Conservation (phyloP, 106 monocot species). For the Dendrobium officinale region DNA sequence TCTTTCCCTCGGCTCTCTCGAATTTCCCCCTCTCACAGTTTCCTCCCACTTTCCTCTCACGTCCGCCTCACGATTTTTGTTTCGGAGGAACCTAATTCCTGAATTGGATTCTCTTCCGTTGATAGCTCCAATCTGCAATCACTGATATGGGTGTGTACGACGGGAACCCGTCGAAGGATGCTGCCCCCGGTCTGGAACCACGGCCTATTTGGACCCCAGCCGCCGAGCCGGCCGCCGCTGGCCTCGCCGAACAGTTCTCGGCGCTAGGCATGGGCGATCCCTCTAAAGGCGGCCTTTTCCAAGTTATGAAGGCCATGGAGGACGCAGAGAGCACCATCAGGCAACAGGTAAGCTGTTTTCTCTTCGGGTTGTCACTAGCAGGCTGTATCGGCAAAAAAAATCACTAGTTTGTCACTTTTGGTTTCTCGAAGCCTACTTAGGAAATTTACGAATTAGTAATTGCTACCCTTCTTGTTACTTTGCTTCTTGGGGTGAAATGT, state of each 20-base stretch:
- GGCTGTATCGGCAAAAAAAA: background rate
- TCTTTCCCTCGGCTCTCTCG: too few relatives aligned
- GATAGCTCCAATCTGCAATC: background rate
- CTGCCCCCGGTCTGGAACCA: constrained; percentile 9
- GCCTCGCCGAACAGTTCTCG: constrained; percentile 29
- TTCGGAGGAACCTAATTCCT: background rate
- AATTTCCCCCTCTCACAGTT: too few relatives aligned
- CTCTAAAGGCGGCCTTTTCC: constrained; percentile 33
- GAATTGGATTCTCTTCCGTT: background rate
- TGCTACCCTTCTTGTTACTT: background rate
- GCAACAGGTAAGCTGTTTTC: constrained; percentile 43
- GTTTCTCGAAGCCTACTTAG: background rate
- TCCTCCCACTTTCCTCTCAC: too few relatives aligned
- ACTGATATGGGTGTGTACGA: constrained; percentile 29
- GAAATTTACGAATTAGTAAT: background rate
- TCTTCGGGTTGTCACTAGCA: background rate
- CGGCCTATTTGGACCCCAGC: constrained; percentile 10
- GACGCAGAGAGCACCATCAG: constrained; percentile 70
- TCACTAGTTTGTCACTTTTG: background rate
- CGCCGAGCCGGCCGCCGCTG: background rate
- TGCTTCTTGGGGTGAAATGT: background rate
- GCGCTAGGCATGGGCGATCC: constrained; percentile 27
- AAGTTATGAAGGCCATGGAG: constrained; percentile 74
- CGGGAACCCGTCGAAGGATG: constrained; percentile 14
- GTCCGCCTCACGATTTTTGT: too few relatives aligned